Evolutionary conservation across 2,329 filamentous ascomycete species (phyloP).

Genomic region (Fusarium musae): DNA sequence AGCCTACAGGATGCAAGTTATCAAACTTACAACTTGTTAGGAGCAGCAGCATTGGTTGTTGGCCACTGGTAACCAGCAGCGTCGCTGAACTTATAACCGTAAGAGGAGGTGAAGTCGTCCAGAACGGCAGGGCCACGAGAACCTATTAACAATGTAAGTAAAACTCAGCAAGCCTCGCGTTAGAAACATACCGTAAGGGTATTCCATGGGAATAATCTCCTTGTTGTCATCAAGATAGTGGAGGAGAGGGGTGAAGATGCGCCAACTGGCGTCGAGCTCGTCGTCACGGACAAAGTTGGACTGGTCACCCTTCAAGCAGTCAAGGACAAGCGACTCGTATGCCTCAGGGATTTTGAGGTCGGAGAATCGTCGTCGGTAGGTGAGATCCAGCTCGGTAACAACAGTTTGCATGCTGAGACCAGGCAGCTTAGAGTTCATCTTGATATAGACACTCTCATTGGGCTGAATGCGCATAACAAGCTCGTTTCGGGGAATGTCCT

Average conservation of each 20-base stretch:
- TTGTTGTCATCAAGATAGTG: slow-evolving; percentile 99
- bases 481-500: slow-evolving; percentile 99
- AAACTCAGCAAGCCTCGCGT: not conserved
- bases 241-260: slow-evolving; percentile 95
- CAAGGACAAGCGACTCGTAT: slow-evolving; percentile 96
- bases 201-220: slow-evolving; percentile 99
- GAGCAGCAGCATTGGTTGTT: slow-evolving; percentile 74
- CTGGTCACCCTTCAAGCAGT: slow-evolving; percentile 98
- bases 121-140: slow-evolving; percentile 96
- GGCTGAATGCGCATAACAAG: slow-evolving; percentile 99
- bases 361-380: slow-evolving; percentile 97
- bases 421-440: slow-evolving; percentile 99
- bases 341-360: slow-evolving; percentile 99
- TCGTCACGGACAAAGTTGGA: slow-evolving; percentile 99
- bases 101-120: slow-evolving; percentile 97
- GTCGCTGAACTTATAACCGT: slow-evolving; percentile 99
- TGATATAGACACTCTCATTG: slow-evolving; percentile 99
- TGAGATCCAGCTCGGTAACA: slow-evolving; percentile 96
- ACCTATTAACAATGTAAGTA: slow-evolving; percentile 65
- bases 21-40: slow-evolving; percentile 81
- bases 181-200: slow-evolving; percentile 83
- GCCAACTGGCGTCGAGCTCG: slow-evolving; percentile 97
- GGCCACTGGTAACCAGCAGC: slow-evolving; percentile 97
- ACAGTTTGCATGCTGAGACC: slow-evolving; percentile 99
- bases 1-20: slow-evolving; percentile 26